Conservation (phyloP, 108 stramenopile genomes). For the Chaetoceros tenuissimus region DNA sequence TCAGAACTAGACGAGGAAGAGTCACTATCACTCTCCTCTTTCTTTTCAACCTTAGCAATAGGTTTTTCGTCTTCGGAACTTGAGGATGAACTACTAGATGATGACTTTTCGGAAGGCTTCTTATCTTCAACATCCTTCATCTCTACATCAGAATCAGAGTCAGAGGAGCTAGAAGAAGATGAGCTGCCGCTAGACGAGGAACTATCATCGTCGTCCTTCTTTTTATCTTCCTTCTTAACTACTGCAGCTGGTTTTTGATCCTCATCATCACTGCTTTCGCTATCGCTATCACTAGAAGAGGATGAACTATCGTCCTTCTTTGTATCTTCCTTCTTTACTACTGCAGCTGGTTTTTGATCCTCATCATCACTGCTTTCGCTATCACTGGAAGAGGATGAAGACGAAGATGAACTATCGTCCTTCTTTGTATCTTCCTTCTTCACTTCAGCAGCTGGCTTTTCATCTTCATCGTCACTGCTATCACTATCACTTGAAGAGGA, state of each 20-base stretch:
- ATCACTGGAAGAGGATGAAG: constrained; percentile 3
- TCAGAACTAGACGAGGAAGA: constrained; percentile 6
- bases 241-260: too few species aligned
- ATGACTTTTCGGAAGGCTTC: too few species aligned
- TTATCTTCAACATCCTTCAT: neutral
- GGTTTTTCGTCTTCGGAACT: too few species aligned
- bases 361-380: neutral
- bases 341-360: too few species aligned
- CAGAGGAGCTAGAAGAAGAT: neutral
- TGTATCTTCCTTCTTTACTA: neutral
- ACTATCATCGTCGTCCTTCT: neutral
- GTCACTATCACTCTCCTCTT: constrained; percentile 1
- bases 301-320: neutral
- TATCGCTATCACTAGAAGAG: constrained; percentile 4
- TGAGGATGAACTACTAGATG: too few species aligned
- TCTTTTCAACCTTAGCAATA: constrained; percentile 4
- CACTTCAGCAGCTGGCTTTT: constrained; percentile 8
- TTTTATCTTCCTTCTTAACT: neutral
- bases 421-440: neutral
- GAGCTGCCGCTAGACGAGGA: neutral
- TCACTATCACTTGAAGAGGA: neutral
- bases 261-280: too few species aligned
- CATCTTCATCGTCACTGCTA: constrained; percentile 16
- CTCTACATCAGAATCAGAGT: constrained; percentile 9
- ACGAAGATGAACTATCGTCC: neutral